These are phyloP conservation scores for Puccinia sorghi DNA, from an alignment of 1,284 basidiomycete species.

Conservation along the genomic window DNA sequence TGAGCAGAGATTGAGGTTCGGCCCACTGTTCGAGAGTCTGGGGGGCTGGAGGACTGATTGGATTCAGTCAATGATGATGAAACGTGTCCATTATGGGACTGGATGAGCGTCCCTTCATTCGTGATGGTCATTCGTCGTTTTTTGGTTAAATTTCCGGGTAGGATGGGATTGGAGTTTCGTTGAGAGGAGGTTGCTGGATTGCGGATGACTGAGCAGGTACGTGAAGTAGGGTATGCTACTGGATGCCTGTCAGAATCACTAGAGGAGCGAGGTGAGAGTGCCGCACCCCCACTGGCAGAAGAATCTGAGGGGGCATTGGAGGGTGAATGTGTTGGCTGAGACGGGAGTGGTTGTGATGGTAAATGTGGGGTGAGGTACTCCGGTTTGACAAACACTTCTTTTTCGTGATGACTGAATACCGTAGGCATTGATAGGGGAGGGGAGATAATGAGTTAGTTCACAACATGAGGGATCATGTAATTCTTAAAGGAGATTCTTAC, in stretches of 20 bases:
- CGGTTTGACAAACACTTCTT: slow-evolving; percentile 20
- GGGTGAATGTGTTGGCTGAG: slow-evolving; percentile 23
- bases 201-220: not conserved
- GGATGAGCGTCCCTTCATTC: not conserved
- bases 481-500: slow-evolving; percentile 1
- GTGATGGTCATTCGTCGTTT: slow-evolving; percentile 25
- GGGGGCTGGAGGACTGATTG: slow-evolving; percentile 15
- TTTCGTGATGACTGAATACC: not conserved
- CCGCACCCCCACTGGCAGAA: not conserved
- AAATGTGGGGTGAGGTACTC: slow-evolving; percentile 45
- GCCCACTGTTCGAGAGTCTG: not conserved
- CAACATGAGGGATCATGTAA: not conserved
- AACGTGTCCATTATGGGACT: not conserved
- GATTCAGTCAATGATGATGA: not conserved
- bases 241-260: slow-evolving; percentile 7
- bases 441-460: not conserved
- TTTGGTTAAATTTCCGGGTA: slow-evolving; percentile 12
- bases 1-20: not conserved
- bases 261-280: not conserved
- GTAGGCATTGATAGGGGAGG: not conserved
- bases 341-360: slow-evolving; percentile 31
- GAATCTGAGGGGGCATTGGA: slow-evolving; percentile 5
- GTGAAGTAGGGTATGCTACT: not conserved
- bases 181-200: not conserved
- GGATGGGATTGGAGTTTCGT: not conserved